These are phyloP conservation scores for Beauveria scarabaeidicola DNA, from an alignment of 2,329 filamentous ascomycete species.

Conservation along the genomic window DNA sequence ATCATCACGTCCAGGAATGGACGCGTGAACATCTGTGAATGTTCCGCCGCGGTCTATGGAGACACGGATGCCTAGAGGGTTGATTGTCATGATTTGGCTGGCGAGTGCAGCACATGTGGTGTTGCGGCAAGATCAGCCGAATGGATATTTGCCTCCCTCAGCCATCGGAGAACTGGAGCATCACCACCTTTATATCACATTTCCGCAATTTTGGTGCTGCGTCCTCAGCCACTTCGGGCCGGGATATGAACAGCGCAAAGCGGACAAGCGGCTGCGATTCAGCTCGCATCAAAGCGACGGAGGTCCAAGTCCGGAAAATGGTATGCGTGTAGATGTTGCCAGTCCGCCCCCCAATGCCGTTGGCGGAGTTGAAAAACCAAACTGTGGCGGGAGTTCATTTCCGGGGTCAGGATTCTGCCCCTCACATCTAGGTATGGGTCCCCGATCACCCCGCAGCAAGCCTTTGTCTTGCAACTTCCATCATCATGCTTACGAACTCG, in stretches of 20 bases:
- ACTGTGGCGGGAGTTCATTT: background rate
- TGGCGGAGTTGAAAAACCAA: background rate
- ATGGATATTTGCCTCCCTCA: background rate
- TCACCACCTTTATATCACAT: background rate
- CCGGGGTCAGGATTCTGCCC: background rate
- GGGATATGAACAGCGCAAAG: background rate
- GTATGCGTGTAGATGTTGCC: background rate
- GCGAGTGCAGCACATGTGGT: background rate
- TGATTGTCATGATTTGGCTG: slow-evolving; percentile 15
- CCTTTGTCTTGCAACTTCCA: background rate
- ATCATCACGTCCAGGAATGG: slow-evolving; percentile 56
- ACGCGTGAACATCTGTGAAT: slow-evolving; percentile 63
- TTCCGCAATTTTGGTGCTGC: background rate
- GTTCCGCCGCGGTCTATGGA: slow-evolving; percentile 37
- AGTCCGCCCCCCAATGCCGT: background rate
- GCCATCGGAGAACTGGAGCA: background rate
- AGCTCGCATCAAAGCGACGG: background rate
- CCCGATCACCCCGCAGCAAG: background rate
- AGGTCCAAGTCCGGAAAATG: slow-evolving; percentile 7
- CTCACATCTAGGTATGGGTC: background rate
- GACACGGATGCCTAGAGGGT: slow-evolving; percentile 21
- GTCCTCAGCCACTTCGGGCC: background rate
- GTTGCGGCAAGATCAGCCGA: background rate
- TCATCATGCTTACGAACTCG: background rate
- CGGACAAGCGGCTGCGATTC: background rate